Base-by-base conservation (phyloP, 1,139 yeast species). In the Kodamaea plutei region DNA sequence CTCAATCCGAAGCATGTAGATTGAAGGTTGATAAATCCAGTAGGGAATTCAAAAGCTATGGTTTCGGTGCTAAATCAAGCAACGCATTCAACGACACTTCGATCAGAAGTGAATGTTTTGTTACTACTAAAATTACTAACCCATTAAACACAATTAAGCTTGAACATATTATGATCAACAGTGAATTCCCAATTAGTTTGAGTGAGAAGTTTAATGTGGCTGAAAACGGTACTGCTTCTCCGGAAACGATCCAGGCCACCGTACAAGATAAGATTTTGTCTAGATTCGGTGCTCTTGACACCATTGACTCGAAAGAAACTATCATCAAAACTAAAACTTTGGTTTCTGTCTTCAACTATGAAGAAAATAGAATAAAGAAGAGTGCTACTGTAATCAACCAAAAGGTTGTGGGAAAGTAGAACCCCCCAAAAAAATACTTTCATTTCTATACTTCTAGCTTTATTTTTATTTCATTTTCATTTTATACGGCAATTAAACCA, bases 121-220 rank as follows among this genome's bases (percentile, higher is more conserved):
- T 18, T 12, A 25, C 17, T 13, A 16, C 19, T 11, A 14, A 22
- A 5, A 21, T 30, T 20, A 14, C 21, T 20, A 17, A 25, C 18
- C 21, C 25, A n/a, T 30, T 30, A 24, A 26, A 28, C 15, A 30
- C 25, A n/a, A 25, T 30, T 14, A 15, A 14, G n/a, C 10, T 20
- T 17, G 20, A 15, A 4, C 11, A 11, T 12, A 20, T 14, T 22
- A 16, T 15, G 20, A 3, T 17, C n/a, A 15, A 15, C 20, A 13
- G 20, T 11, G 16, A 21, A 16, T 21, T 30, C 20, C 26, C 28
- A 12, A 15, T 30, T 11, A 16, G 17, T 10, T 17, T 27, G 15
- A 20, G n/a, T 17, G 29, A 27, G 15, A 20, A 16, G 20, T 27
- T 20, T 13, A 27, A 20, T 12, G 18, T 17, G 15, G 25, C 29